Evolutionary conservation across 352 stramenopile genomes (phyloP), one percentile per base, ranked within the genome.

Genomic region (Phytopythium cucurbitacearum): DNA sequence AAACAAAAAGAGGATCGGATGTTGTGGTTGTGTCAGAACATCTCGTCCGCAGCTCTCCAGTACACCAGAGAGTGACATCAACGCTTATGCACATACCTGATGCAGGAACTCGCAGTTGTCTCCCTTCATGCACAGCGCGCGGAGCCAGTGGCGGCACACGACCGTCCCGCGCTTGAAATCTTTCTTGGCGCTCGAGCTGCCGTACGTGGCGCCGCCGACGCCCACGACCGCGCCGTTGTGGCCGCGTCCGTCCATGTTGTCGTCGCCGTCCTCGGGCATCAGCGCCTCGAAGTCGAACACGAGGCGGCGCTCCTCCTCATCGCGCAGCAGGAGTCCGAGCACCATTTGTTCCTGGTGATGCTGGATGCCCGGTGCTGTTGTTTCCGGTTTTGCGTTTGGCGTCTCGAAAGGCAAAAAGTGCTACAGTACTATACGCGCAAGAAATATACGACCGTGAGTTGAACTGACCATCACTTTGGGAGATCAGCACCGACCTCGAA

Each of bases 121-220:
- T 42, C 96, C 96, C 59, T 99, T 99, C 95, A 98, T 98, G 68
- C 96, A 99, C 35, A 99, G 78, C 62, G 96, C 95, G 55, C 92
- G 88, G 48, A 99, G 81, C 95, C 96, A 99, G 67, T 99, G 96
- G 57, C 95, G 91, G 69, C 96, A 99, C 33, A 99, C 96, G 46
- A 99, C 94, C 0, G 94, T 99, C 42, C 95, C 85, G 41, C 85
- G 83, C 64, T 95, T 95, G 47, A 95, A 93, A 60, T 95, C 85
- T 52, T 92, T 95, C 64, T 87, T 86, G 36, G 69, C 74, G 16
- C 57, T 58, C 7, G 52, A 38, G 15, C 62, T 61, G 1, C 64
- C 66, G 40, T 76, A 74, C 2, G 61, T 71, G 5, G 74, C 69
- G 16, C 67, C 72, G 43, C 62, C 63, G 21, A 78, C 65, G 53